Evolutionary conservation across 106 monocot genomes (phyloP).

Genomic region (Dioscorea alata): DNA sequence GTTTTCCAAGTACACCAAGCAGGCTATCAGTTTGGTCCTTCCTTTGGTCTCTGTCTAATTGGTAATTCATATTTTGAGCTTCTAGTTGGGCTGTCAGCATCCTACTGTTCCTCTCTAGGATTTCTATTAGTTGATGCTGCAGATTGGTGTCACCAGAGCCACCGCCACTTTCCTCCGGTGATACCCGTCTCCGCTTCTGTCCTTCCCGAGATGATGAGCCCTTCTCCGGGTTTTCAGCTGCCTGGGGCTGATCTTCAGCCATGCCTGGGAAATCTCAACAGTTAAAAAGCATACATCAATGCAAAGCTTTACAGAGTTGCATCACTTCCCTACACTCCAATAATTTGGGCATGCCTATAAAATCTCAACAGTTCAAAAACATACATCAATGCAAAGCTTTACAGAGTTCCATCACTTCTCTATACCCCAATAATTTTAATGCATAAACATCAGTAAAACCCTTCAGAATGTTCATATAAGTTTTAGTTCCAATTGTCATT

Average conservation of each 20-base stretch:
- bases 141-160: slow-evolving; percentile 15
- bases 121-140: slow-evolving; percentile 40
- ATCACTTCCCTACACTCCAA: not conserved
- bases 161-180: slow-evolving; percentile 8
- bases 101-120: slow-evolving; percentile 50
- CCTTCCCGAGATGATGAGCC: slow-evolving; percentile 30
- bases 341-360: slow-evolving; percentile 12
- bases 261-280: slow-evolving; percentile 14
- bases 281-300: too few relatives aligned
- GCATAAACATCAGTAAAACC: too few relatives aligned
- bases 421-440: not conserved
- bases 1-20: slow-evolving; percentile 45
- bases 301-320: too few relatives aligned
- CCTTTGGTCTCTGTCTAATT: slow-evolving; percentile 67
- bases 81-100: slow-evolving; percentile 57
- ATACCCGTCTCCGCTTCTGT: slow-evolving; percentile 25
- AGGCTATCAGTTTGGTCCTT: slow-evolving; percentile 43
- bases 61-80: slow-evolving; percentile 57
- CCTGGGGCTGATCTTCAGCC: slow-evolving; percentile 23
- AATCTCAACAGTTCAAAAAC: too few relatives aligned
- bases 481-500: not conserved
- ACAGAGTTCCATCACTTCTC: not conserved
- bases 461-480: too few relatives aligned
- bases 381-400: too few relatives aligned
- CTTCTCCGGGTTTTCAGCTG: slow-evolving; percentile 17